Percentiles rank a stretch among this genome's conserved stretches.
Evolutionary conservation across 108 stramenopile species (phyloP).

Genomic region (Pseudonitzschia delicatissima): DNA sequence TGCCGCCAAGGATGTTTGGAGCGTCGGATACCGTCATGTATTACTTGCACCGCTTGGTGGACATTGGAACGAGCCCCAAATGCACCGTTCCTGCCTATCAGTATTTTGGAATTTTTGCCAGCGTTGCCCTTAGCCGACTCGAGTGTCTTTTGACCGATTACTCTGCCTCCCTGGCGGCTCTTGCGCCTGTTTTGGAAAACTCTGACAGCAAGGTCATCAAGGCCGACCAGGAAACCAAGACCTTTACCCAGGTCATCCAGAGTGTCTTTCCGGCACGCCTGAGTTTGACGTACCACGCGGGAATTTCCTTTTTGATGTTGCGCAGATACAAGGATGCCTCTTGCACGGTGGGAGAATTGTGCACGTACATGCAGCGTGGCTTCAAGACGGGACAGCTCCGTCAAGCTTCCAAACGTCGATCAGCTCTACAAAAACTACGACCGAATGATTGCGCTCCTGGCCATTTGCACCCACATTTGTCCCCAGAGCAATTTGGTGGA

Average conservation of each 20-base stretch:
- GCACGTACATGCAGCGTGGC: slow-evolving; percentile 75
- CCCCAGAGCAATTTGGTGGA: slow-evolving; percentile 57
- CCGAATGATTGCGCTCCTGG: slow-evolving; percentile 87
- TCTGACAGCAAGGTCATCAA: slow-evolving; percentile 26
- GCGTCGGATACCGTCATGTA: slow-evolving; percentile 88
- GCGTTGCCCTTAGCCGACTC: slow-evolving; percentile 88
- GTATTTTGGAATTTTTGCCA: slow-evolving; percentile 91
- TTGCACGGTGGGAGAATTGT: slow-evolving; percentile 64
- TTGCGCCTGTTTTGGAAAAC: slow-evolving; percentile 60
- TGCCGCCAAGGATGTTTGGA: slow-evolving; percentile 82
- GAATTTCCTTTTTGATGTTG: slow-evolving; percentile 91
- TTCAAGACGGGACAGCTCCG: slow-evolving; percentile 86
- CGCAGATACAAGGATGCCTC: slow-evolving; percentile 93
- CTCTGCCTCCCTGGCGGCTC: slow-evolving; percentile 67
- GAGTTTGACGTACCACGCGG: slow-evolving; percentile 91
- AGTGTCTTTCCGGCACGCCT: slow-evolving; percentile 83
- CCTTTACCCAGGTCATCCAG: slow-evolving; percentile 63
- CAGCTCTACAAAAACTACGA: slow-evolving; percentile 83
- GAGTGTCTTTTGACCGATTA: slow-evolving; percentile 97
- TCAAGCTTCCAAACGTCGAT: slow-evolving; percentile 67
- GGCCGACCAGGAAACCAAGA: slow-evolving; percentile 46
- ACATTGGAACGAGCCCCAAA: slow-evolving; percentile 54
- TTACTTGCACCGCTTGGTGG: slow-evolving; percentile 87
- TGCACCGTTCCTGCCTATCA: slow-evolving; percentile 62
- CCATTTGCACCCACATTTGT: slow-evolving; percentile 73